Conservation (phyloP, 2,329 filamentous ascomycete genomes). For the Fusarium robinianum region DNA sequence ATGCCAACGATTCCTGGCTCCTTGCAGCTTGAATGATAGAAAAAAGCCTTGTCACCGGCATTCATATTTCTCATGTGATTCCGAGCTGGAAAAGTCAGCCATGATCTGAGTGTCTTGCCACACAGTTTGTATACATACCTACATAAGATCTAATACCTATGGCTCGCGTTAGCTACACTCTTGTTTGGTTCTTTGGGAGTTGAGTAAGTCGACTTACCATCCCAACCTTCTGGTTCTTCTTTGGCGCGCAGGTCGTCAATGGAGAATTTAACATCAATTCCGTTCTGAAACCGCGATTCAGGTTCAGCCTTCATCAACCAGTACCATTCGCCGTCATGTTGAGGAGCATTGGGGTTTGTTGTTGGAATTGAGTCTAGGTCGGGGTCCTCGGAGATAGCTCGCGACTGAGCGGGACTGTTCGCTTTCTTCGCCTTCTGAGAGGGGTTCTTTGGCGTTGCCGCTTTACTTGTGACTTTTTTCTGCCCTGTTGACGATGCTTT, state of each 20-base stretch:
- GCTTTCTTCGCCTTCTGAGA: not conserved
- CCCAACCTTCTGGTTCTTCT: conserved; percentile 84
- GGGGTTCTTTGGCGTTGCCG: not conserved
- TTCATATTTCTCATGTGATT: conserved; percentile 94
- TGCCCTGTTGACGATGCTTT: not conserved
- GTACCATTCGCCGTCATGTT: conserved; percentile 56
- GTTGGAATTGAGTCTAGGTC: conserved; percentile 43
- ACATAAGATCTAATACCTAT: conserved; percentile 56
- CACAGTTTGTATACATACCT: conserved; percentile 35
- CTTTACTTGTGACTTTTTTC: fast-evolving
- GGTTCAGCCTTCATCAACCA: conserved; percentile 91
- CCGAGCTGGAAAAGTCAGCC: conserved; percentile 56
- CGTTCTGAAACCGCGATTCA: conserved; percentile 82
- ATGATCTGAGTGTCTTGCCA: fast-evolving
- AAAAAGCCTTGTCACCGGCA: conserved; percentile 88
- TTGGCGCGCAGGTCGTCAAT: conserved; percentile 84
- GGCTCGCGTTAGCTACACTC: conserved; percentile 12
- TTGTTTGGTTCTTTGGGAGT: fast-evolving
- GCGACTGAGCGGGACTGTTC: not conserved
- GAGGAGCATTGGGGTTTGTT: conserved; percentile 45
- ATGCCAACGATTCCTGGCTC: conserved; percentile 83
- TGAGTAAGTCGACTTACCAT: conserved; percentile 60
- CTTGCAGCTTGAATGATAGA: conserved; percentile 96
- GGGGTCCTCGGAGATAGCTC: conserved; percentile 33
- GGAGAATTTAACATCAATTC: conserved; percentile 87